Evolutionary conservation across 75 land plant species (phyloP), one percentile per base, ranked within the genome.

Genomic region (Larix kaempferi): DNA sequence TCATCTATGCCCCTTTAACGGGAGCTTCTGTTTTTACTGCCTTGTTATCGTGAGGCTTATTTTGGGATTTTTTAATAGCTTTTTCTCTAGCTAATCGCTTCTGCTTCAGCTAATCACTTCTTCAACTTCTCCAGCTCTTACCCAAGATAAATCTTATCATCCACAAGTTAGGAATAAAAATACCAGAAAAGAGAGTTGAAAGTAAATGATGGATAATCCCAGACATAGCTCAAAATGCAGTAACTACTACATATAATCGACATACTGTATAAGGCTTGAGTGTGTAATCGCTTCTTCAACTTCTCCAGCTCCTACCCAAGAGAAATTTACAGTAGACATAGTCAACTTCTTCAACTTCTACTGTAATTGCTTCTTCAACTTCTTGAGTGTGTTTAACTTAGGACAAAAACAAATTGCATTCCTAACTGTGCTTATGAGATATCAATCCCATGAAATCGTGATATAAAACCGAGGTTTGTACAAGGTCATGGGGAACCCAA

Each of bases 1-100:
- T 96, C 99, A 86, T 96, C 99, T 44, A 96, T 89, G 39, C 92
- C 59, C 92, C 98, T 75, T 93, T 95, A n/a, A n/a, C 80, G 87
- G 73, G 73, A 69, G 44, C 49, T 69, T 3, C 54, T 69, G 54
- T 0, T 7, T 21, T 69, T 39, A 2, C 73, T 2, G 73, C 88
- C 27, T 84, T 83, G 22, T 94, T 93, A 79, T 94, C 95, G 23
- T 89, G 78, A 67, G 99, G 93, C 78, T 88, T 92, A 77, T 94
- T 94, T 16, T 93, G 90, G 37, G 93, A 84, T 79, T 95, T 90
- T 73, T 91, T 84, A 37, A 87, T 93, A 73, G n/a, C n/a, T n/a
- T n/a, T n/a, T n/a, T n/a, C n/a, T n/a, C n/a, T n/a, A n/a, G n/a
- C n/a, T n/a, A n/a, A n/a, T n/a, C n/a, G 98, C 95, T 23, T 96